phyloP scores from a whole-genome alignment of 108 stramenopile species.

The Nannochloropsis granulata region DNA sequence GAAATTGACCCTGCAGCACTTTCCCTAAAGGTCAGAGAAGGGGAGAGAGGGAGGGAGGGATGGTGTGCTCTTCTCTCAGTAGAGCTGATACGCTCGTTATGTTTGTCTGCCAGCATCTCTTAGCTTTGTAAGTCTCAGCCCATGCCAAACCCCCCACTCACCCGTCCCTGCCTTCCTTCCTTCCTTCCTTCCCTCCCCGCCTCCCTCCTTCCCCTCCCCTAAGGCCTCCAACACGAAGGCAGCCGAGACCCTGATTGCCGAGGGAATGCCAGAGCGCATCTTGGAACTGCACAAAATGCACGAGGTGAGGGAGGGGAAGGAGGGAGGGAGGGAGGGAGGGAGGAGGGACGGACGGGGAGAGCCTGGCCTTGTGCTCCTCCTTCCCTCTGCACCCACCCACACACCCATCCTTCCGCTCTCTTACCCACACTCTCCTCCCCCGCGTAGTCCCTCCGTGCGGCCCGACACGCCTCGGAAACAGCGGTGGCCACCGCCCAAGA shows the following conservation, averaged over 20 bases:
- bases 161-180: neutral
- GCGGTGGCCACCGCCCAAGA: neutral
- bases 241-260: neutral
- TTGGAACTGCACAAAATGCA: neutral
- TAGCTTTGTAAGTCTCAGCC: too few species aligned
- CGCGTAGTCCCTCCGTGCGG: neutral
- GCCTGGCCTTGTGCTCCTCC: neutral
- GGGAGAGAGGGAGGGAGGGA: too few species aligned
- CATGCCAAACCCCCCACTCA: too few species aligned
- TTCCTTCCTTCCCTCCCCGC: neutral
- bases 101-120: too few species aligned
- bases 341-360: neutral
- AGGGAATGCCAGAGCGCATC: neutral
- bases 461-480: neutral
- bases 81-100: too few species aligned
- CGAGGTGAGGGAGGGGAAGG: neutral
- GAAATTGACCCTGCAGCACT: too few species aligned
- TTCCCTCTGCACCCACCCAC: neutral
- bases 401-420: too few species aligned
- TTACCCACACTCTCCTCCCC: neutral
- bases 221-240: neutral
- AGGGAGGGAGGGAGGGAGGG: neutral
- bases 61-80: too few species aligned
- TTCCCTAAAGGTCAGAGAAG: too few species aligned
- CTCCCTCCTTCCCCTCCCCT: neutral